Base-by-base conservation (phyloP, 2,329 filamentous ascomycete genomes). In the Pseudogymnoascus pannorum region DNA sequence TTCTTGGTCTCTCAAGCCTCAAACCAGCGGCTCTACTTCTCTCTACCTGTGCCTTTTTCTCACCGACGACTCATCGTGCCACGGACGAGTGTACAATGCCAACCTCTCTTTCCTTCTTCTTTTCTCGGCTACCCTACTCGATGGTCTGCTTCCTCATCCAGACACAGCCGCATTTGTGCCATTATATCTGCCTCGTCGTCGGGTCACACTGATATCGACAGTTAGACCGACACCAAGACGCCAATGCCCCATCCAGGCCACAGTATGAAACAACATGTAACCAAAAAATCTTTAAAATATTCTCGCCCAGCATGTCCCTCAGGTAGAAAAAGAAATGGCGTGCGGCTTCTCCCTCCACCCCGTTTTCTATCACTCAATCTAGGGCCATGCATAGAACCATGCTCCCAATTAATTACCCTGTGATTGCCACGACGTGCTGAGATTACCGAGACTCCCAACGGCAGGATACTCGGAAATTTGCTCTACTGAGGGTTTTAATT, bases 371-470 rank as follows among this genome's bases (percentile, higher is more conserved):
- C 48, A 54, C 44, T 31, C 24, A 54, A 18, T 54, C 9, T 54
- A 54, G 48, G 48, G 48, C 48, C 48, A 54, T 54, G 48, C n/a
- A n/a, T 54, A 31, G 48, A 54, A 54, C 48, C 48, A 54, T 54
- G 48, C n/a, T 31, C 48, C 24, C 18, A 31, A 20, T 54, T 54
- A 18, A 54, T 54, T 54, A 54, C 48, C 48, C 48, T 54, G 48
- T 54, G 48, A 18, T 18, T 31, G 24, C 48, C 48, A 54, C 24
- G 24, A 18, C 48, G 24, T 54, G 31, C 48, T 26, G 24, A 54
- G 48, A 54, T 54, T 54, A 54, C 48, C 48, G 48, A 54, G 9
- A 11, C 7, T 4, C 18, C 18, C 26, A 31, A 11, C 11, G 9
- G 26, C 48, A 54, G 48, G 48, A 31, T 16, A 20, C n/a, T 4